Conservation (phyloP, 345 rosid genomes). For the Lepidium africanum region DNA sequence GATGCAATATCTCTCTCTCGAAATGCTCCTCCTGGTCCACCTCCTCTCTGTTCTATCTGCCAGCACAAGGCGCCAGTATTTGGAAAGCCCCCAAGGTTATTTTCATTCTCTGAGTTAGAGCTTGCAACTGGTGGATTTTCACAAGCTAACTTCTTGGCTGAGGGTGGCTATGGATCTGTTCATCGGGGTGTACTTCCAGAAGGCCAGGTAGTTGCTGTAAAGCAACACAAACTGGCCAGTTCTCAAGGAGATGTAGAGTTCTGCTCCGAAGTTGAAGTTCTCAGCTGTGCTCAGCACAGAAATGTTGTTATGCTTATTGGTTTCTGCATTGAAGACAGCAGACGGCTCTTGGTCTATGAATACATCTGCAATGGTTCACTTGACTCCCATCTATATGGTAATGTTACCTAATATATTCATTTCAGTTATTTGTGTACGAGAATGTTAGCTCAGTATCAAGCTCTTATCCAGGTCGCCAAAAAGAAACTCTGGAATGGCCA, state of each 20-base stretch:
- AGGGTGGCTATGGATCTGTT: constrained; percentile 98
- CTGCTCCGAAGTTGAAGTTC: constrained; percentile 98
- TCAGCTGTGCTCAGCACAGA: constrained; percentile 98
- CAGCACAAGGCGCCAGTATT: constrained; percentile 96
- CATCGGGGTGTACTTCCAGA: constrained; percentile 94
- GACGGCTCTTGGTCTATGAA: constrained; percentile 92
- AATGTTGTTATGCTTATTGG: constrained; percentile 98
- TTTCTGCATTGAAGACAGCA: constrained; percentile 89
- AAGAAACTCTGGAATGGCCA: constrained; percentile 71
- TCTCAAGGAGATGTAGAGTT: constrained; percentile 98
- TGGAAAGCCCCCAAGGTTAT: constrained; percentile 97
- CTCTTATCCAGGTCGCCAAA: constrained; percentile 52
- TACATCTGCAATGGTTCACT: constrained; percentile 97
- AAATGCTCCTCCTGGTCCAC: constrained; percentile 81
- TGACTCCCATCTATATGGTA: constrained; percentile 93
- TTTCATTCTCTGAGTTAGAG: constrained; percentile 88
- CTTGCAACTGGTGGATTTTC: constrained; percentile 98
- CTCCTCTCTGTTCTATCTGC: constrained; percentile 96
- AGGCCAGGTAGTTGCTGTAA: constrained; percentile 98
- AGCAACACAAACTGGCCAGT: constrained; percentile 97
- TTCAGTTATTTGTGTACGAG: not conserved
- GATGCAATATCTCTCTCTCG: constrained; percentile 82
- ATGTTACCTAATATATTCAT: not conserved
- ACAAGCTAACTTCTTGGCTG: constrained; percentile 96
- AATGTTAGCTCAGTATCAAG: constrained; percentile 3